A percentile compares a stretch with the other conserved stretches of the same genome.
Evolutionary conservation across 2,329 filamentous ascomycete species (phyloP).

Genomic region (Pseudogymnoascus pannorum): DNA sequence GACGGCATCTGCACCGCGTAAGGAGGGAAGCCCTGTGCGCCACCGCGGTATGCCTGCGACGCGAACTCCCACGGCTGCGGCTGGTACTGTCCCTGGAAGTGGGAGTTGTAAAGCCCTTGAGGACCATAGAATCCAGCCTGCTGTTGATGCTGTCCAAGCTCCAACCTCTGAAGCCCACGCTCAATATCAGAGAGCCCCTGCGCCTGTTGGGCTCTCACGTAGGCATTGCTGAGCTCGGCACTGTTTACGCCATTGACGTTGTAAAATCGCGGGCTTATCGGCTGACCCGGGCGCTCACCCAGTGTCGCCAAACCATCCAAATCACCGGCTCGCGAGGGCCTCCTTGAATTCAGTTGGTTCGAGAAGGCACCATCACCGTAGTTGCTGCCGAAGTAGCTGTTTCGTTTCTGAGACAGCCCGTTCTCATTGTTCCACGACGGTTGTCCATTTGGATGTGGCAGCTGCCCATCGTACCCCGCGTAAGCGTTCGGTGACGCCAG

Average conservation of each 20-base stretch:
- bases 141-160: constrained; percentile 22
- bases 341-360: not conserved
- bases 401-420: not conserved
- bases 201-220: constrained; percentile 15
- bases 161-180: constrained; percentile 23
- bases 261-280: not conserved
- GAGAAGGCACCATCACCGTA: not conserved
- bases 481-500: not conserved
- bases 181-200: constrained; percentile 18
- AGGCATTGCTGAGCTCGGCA: constrained; percentile 22
- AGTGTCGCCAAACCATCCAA: not conserved
- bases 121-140: constrained; percentile 26
- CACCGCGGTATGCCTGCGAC: constrained; percentile 30
- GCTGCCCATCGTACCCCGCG: not conserved
- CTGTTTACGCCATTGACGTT: not conserved
- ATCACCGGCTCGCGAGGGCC: not conserved
- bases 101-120: constrained; percentile 30
- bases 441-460: not conserved
- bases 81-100: constrained; percentile 34
- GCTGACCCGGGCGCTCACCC: not conserved
- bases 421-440: not conserved
- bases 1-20: constrained; percentile 26
- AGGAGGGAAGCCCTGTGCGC: constrained; percentile 24
- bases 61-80: constrained; percentile 34
- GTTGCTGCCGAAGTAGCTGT: not conserved